phyloP scores from a whole-genome alignment of 805 yeast species.

The Pichia phayaonensis region DNA sequence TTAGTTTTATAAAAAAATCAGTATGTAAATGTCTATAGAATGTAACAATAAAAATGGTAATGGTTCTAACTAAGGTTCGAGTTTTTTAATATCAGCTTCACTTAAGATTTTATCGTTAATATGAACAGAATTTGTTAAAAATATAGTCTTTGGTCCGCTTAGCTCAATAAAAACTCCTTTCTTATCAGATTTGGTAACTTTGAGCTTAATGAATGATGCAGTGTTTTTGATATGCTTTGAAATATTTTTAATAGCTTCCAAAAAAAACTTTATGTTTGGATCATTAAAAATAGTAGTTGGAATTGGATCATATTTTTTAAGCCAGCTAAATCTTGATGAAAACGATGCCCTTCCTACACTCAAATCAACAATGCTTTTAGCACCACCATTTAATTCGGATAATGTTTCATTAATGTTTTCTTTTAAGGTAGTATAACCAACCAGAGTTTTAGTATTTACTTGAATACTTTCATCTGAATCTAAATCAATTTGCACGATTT shows the following conservation, averaged over 20 bases:
- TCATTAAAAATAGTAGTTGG: background rate
- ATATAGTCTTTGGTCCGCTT: conserved; percentile 27
- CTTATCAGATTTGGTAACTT: background rate
- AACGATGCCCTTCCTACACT: conserved; percentile 19
- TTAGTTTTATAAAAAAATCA: background rate
- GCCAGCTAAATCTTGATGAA: background rate
- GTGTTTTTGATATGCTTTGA: background rate
- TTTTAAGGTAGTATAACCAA: conserved; percentile 27
- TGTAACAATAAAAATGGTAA: background rate
- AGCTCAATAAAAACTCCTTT: conserved; percentile 22
- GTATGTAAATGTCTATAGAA: background rate
- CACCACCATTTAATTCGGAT: conserved; percentile 8
- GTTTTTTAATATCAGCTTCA: conserved; percentile 18
- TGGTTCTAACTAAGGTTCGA: conserved; percentile 4
- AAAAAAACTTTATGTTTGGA: background rate
- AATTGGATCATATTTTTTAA: background rate
- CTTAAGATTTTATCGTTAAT: conserved; percentile 19
- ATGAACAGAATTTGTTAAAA: conserved; percentile 23
- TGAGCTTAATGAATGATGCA: background rate
- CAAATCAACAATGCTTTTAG: conserved; percentile 19
- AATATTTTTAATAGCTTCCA: background rate
- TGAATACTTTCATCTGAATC: conserved; percentile 31
- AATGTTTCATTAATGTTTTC: background rate
- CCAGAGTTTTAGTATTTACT: conserved; percentile 32
- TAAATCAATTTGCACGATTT: conserved; percentile 31